Evolutionary conservation across 2,329 filamentous ascomycete species (phyloP).

Genomic region (Arthrobotrys conoides): DNA sequence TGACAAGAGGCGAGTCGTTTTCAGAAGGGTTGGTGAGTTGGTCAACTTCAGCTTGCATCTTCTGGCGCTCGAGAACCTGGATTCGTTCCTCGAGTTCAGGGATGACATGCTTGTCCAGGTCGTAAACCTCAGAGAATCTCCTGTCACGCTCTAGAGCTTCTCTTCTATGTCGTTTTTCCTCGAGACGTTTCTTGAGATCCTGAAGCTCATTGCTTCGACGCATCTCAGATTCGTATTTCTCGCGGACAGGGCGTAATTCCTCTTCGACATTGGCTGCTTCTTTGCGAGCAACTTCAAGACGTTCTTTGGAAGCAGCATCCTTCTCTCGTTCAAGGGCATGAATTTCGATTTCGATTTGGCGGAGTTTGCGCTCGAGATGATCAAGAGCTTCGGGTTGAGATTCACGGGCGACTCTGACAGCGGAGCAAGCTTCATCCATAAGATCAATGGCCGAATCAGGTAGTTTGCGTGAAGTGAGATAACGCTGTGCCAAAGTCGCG

Average conservation of each 20-base stretch:
- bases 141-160: slow-evolving; percentile 92
- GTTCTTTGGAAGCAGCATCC: slow-evolving; percentile 89
- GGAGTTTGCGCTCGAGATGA: slow-evolving; percentile 88
- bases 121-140: slow-evolving; percentile 88
- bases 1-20: slow-evolving; percentile 78
- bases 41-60: slow-evolving; percentile 76
- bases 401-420: slow-evolving; percentile 94
- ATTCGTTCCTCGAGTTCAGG: slow-evolving; percentile 89
- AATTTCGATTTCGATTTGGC: slow-evolving; percentile 96
- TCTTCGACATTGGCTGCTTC: slow-evolving; percentile 96
- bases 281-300: slow-evolving; percentile 84
- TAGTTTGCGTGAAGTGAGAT: slow-evolving; percentile 89
- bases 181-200: slow-evolving; percentile 93
- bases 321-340: slow-evolving; percentile 94
- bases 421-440: slow-evolving; percentile 94
- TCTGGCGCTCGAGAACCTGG: slow-evolving; percentile 83
- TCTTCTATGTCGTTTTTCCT: slow-evolving; percentile 88
- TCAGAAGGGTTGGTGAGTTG: slow-evolving; percentile 72
- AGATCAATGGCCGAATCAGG: slow-evolving; percentile 97
- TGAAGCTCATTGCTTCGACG: slow-evolving; percentile 91
- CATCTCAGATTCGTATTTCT: slow-evolving; percentile 96
- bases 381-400: slow-evolving; percentile 97
- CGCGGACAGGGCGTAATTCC: slow-evolving; percentile 88
- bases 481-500: slow-evolving; percentile 91
- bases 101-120: slow-evolving; percentile 97